A percentile compares a stretch with the other conserved stretches of the same genome.
phyloP scores from a whole-genome alignment of 345 rosid species.

The Garcia nutans region DNA sequence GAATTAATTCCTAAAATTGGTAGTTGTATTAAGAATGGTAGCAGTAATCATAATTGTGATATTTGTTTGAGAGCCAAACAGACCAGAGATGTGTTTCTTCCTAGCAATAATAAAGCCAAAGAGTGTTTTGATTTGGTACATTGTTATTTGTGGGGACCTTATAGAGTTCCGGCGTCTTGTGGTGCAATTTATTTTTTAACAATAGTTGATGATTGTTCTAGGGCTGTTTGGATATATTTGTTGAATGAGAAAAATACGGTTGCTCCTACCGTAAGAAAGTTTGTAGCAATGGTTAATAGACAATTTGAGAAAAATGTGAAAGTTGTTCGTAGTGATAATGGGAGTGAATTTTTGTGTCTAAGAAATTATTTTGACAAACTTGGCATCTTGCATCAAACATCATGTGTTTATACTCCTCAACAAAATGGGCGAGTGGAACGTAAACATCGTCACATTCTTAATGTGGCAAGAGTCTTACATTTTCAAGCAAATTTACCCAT shows the following conservation, averaged over 20 bases:
- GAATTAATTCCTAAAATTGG: not conserved
- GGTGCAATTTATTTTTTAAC: conserved; percentile 10
- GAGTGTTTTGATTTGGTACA: conserved; percentile 19
- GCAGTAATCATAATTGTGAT: conserved; percentile 6
- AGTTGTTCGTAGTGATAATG: conserved; percentile 11
- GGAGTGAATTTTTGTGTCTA: conserved; percentile 5
- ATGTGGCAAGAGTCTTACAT: not conserved
- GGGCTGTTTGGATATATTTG: conserved; percentile 15
- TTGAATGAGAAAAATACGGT: conserved; percentile 16
- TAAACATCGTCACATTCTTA: not conserved
- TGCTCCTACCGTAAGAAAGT: not conserved
- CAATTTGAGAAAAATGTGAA: conserved; percentile 5
- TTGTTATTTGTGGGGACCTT: conserved; percentile 30
- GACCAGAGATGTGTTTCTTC: not conserved
- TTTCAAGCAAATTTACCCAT: not conserved
- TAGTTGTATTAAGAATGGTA: not conserved
- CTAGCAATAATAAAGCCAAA: conserved; percentile 12
- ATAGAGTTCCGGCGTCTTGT: not conserved
- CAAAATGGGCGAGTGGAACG: not conserved
- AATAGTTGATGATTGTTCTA: conserved; percentile 27
- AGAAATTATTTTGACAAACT: not conserved
- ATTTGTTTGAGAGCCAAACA: conserved; percentile 21
- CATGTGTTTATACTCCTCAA: not conserved
- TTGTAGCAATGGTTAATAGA: not conserved
- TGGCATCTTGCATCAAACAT: not conserved